A percentile compares a stretch with the other conserved stretches of the same genome.
Conservation (phyloP, 1,139 yeast genomes). For the Saccharomyces hybrid region DNA sequence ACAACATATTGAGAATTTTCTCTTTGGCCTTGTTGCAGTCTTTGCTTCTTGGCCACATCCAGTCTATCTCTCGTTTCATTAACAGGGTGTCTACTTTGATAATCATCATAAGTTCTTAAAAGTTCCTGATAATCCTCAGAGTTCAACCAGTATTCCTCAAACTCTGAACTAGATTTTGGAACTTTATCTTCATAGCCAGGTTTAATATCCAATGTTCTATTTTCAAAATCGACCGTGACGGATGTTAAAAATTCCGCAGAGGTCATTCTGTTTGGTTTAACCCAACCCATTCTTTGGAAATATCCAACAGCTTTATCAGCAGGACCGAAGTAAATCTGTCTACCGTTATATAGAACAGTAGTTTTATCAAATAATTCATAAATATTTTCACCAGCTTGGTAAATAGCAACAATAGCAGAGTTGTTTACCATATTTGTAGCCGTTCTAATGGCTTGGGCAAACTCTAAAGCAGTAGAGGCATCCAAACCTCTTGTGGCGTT, state of each 20-base stretch:
- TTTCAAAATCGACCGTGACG: constrained; percentile 40
- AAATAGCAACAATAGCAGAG: constrained; percentile 54
- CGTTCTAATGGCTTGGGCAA: constrained; percentile 53
- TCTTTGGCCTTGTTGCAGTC: constrained; percentile 41
- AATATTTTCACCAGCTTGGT: constrained; percentile 64
- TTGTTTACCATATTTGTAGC: constrained; percentile 49
- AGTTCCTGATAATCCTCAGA: constrained; percentile 44
- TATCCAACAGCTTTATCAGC: constrained; percentile 45
- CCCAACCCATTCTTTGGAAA: constrained; percentile 55
- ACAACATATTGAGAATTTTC: constrained; percentile 41
- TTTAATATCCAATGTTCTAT: constrained; percentile 34
- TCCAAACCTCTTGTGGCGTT: constrained; percentile 76
- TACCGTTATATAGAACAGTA: constrained; percentile 51
- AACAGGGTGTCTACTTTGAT: constrained; percentile 34
- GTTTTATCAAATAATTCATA: constrained; percentile 59
- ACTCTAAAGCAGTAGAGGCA: constrained; percentile 67
- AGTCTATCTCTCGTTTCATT: constrained; percentile 39
- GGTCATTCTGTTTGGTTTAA: constrained; percentile 54
- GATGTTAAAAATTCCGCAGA: constrained; percentile 66
- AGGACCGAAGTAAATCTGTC: constrained; percentile 55
- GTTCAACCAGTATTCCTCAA: constrained; percentile 47
- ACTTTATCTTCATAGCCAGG: constrained; percentile 52
- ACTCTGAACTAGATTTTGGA: constrained; percentile 52
- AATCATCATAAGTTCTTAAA: constrained; percentile 38
- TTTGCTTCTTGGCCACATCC: constrained; percentile 37